Base-by-base conservation (phyloP, 2,329 filamentous ascomycete species). In the Malbranchea cinnamomea region DNA sequence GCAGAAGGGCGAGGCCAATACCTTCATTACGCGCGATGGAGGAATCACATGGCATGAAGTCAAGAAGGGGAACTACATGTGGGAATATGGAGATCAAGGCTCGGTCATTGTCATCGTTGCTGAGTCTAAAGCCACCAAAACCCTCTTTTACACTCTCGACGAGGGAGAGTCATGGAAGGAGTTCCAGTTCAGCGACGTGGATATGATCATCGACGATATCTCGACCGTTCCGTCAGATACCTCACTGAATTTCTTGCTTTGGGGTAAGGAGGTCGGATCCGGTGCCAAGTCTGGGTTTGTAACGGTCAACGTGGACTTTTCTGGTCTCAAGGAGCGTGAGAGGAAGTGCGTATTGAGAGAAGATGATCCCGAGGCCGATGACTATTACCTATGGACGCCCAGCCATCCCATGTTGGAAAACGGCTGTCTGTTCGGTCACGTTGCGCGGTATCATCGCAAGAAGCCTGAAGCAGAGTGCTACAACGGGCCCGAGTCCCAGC, bases 21-120 rank as follows among this genome's bases (percentile, higher is more conserved):
- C 87, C 10, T 98, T 87, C 57, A 78, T 95, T 63, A 91, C 83
- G 7, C 67, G 68, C 1, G 85, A 98, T 50, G 89, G 78, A n/a
- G 91, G 91, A 32, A 67, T 95, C 30, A 80, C 63, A 22, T 98
- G 89, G 89, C 74, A 67, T 40, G 71, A 75, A 35, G 74, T 87
- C 37, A 87, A 80, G 57, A 85, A 91, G 55, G 91, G 89, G 4
- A 70, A 68, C 20, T 93, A 84, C 64, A 78, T 79, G 46, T 98
- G 84, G 83, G 82, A 92, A 47, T 93, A 83, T 50, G 91, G 89
- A 35, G 91, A 98, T 45, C 83, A 93, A 52, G 89, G 89, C 16
- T 89, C 83, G 4, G 78, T 95, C 44, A 73, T 95, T 37, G 82
- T 92, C 23, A 76, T 98, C 28, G 84, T 87, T 13, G 71, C 78